Percentiles rank a stretch among this genome's conserved stretches.
Conservation (phyloP, 176 grass and related monocot genomes). For the Oropetium thomaeum region DNA sequence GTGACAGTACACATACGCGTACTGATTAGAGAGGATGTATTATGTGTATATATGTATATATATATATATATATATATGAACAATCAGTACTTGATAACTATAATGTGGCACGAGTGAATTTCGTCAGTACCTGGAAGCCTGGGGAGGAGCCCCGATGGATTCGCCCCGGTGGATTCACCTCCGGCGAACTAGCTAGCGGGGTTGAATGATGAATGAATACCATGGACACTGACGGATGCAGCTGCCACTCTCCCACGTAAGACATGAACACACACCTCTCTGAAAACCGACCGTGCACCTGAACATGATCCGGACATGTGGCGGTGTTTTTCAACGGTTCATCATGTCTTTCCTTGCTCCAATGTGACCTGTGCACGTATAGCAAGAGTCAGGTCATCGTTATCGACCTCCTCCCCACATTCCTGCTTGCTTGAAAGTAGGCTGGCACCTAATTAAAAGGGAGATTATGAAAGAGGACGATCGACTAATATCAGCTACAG, state of each 20-base stretch:
- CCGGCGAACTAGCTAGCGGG: no score
- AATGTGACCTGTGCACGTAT: not conserved
- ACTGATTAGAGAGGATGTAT: no score
- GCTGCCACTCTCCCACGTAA: conserved; percentile 10
- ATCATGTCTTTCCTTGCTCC: not conserved
- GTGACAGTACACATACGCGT: not conserved
- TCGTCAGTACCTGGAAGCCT: not conserved
- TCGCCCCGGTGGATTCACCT: not conserved
- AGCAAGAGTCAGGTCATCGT: not conserved
- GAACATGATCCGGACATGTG: not conserved
- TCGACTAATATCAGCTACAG: conserved; percentile 23
- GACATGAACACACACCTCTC: conserved; percentile 31
- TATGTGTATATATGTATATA: no score
- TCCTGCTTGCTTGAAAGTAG: conserved; percentile 3
- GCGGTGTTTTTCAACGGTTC: not conserved
- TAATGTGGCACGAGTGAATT: not conserved
- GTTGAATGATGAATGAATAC: not conserved
- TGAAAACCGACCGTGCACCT: conserved; percentile 34
- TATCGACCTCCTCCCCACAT: not conserved
- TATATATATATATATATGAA: not conserved
- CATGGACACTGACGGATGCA: not conserved
- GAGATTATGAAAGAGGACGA: not conserved
- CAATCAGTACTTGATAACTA: not conserved
- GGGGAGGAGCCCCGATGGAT: not conserved
- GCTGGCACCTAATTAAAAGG: conserved; percentile 12